Evolutionary conservation across 176 grass and related monocot species (phyloP).

Genomic region (Rhynchospora breviuscula): DNA sequence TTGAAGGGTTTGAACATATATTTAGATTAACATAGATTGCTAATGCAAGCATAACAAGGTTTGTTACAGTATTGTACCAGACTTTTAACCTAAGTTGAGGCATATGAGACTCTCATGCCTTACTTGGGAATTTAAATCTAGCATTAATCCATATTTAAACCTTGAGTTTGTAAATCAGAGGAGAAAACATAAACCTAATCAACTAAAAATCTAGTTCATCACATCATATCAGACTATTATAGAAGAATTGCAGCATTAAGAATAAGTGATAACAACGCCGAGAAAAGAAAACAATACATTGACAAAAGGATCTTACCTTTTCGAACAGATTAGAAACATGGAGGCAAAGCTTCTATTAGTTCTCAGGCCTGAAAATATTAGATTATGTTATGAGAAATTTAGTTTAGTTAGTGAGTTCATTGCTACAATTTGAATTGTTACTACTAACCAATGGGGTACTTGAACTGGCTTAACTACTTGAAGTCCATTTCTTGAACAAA

Average conservation of each 20-base stretch:
- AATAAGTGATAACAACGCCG: background rate
- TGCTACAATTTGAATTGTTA: background rate
- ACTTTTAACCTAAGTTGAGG: background rate
- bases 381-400: background rate
- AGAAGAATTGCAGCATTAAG: background rate
- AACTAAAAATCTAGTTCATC: background rate
- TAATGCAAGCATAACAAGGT: background rate
- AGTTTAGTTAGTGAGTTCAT: background rate
- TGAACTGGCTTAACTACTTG: background rate
- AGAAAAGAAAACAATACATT: background rate
- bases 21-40: background rate
- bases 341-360: background rate
- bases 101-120: background rate
- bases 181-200: background rate
- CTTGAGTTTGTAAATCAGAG: background rate
- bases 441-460: background rate
- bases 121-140: background rate
- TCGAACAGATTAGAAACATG: background rate
- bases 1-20: background rate
- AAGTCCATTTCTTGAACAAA: background rate
- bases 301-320: background rate
- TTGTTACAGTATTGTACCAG: background rate
- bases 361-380: slow-evolving; percentile 7
- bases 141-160: background rate
- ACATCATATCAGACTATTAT: background rate